Percentiles rank a stretch among this genome's conserved stretches.
Conservation (phyloP, 2,329 filamentous ascomycete genomes). For the Alternaria arborescens region DNA sequence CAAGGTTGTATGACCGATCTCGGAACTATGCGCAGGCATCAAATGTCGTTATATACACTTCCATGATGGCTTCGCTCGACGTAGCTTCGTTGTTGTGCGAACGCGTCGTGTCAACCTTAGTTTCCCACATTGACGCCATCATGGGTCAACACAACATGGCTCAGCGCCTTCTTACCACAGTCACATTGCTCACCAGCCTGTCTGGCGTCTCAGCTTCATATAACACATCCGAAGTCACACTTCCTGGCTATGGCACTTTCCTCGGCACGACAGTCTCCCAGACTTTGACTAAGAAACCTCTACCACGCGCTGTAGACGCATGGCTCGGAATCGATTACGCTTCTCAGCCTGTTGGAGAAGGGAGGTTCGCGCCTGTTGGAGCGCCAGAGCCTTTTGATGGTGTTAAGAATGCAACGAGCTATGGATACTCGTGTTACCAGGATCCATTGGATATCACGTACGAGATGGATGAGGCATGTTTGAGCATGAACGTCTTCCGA, state of each 20-base stretch:
- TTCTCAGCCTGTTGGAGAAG: conserved; percentile 46
- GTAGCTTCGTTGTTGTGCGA: neutral
- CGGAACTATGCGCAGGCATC: neutral
- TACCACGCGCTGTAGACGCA: conserved; percentile 53
- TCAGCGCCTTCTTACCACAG: conserved; percentile 6
- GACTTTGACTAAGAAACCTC: conserved; percentile 47
- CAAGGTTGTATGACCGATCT: conserved; percentile 7
- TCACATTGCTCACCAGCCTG: conserved; percentile 3
- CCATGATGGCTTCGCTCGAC: neutral
- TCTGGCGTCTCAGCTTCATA: neutral
- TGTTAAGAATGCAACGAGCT: conserved; percentile 47
- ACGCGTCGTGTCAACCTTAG: neutral
- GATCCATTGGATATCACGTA: conserved; percentile 48
- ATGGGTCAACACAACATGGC: conserved; percentile 7
- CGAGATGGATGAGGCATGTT: conserved; percentile 32
- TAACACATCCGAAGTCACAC: conserved; percentile 18
- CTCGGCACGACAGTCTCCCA: conserved; percentile 47
- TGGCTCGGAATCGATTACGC: conserved; percentile 60
- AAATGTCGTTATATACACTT: neutral
- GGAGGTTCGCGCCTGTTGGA: conserved; percentile 51
- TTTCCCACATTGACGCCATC: conserved; percentile 5
- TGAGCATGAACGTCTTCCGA: conserved; percentile 41
- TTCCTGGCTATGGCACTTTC: conserved; percentile 53
- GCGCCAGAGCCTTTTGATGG: conserved; percentile 52
- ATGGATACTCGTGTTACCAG: conserved; percentile 55